Conservation (phyloP, 2,329 filamentous ascomycete species). For the Trichoderma sp. region DNA sequence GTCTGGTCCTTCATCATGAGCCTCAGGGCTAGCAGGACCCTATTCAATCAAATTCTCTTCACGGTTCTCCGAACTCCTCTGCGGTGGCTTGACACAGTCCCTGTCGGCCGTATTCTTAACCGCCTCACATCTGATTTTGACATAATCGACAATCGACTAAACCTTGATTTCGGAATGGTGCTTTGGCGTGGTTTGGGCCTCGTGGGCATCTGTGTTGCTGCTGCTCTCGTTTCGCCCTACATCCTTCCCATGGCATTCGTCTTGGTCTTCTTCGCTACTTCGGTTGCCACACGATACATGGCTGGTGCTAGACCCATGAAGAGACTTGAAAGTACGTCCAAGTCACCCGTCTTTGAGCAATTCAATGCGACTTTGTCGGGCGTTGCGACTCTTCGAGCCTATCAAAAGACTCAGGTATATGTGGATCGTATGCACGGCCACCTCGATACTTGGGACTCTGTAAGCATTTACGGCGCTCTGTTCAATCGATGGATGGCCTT, state of each 20-base stretch:
- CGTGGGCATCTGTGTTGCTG: conserved; percentile 64
- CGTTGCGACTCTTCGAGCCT: conserved; percentile 72
- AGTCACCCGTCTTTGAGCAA: conserved; percentile 77
- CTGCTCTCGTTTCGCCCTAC: conserved; percentile 63
- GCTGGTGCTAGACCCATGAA: conserved; percentile 72
- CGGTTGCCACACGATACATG: conserved; percentile 62
- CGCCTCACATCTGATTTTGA: conserved; percentile 77
- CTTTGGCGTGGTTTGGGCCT: conserved; percentile 60
- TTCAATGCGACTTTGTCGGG: conserved; percentile 72
- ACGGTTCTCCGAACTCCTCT: conserved; percentile 68
- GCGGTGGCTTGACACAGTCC: conserved; percentile 78
- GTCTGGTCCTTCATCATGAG: conserved; percentile 63
- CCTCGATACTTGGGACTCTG: conserved; percentile 65
- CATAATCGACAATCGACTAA: conserved; percentile 65
- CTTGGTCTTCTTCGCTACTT: conserved; percentile 56
- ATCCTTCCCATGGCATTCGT: conserved; percentile 61
- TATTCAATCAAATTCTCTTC: conserved; percentile 66
- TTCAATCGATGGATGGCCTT: conserved; percentile 77
- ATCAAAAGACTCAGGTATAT: conserved; percentile 65
- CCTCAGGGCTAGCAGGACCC: conserved; percentile 62
- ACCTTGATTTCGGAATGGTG: conserved; percentile 60
- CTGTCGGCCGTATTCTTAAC: conserved; percentile 73
- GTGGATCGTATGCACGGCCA: conserved; percentile 65
- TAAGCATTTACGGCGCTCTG: conserved; percentile 66
- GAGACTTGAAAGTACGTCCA: conserved; percentile 71